Evolutionary conservation across 2,329 filamentous ascomycete species (phyloP).

Genomic region (Rhynchosporium graminicola): DNA sequence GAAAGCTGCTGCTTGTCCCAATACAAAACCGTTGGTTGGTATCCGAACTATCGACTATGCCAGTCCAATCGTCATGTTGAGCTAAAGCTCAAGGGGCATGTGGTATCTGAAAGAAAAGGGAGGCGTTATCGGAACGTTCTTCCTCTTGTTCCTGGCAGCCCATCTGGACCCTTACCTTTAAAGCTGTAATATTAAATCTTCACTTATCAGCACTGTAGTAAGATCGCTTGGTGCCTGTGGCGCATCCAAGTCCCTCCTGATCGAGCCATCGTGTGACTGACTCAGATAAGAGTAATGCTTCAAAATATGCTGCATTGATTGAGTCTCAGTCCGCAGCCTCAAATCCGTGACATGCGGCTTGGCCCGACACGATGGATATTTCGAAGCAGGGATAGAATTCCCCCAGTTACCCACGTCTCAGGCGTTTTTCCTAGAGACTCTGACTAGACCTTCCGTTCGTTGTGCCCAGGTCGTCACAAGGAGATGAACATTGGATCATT

Average conservation of each 20-base stretch:
- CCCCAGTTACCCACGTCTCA: constrained; percentile 10
- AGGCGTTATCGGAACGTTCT: constrained; percentile 3
- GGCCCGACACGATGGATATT: constrained; percentile 4
- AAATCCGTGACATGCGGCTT: constrained; percentile 7
- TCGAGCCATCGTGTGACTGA: constrained; percentile 6
- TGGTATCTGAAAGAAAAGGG: constrained; percentile 8
- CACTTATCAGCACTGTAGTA: constrained; percentile 4
- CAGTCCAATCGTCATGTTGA: background rate
- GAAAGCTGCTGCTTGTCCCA: background rate
- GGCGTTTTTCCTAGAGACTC: constrained; percentile 9
- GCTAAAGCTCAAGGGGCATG: background rate
- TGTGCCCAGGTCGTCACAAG: background rate
- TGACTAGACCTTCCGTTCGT: constrained; percentile 13
- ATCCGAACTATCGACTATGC: background rate
- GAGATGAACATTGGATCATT: background rate
- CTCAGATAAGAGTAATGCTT: constrained; percentile 12
- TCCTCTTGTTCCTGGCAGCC: constrained; percentile 10
- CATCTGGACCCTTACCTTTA: constrained; percentile 11
- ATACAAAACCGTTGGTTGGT: background rate
- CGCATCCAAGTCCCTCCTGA: constrained; percentile 3
- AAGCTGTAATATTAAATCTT: constrained; percentile 9
- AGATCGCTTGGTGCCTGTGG: constrained; percentile 8
- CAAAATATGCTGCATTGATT: background rate
- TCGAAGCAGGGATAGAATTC: background rate
- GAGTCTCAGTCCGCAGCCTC: constrained; percentile 4